Evolutionary conservation across 495 filamentous ascomycete species (phyloP).

Genomic region (Podospora bellae-mahoneyi): DNA sequence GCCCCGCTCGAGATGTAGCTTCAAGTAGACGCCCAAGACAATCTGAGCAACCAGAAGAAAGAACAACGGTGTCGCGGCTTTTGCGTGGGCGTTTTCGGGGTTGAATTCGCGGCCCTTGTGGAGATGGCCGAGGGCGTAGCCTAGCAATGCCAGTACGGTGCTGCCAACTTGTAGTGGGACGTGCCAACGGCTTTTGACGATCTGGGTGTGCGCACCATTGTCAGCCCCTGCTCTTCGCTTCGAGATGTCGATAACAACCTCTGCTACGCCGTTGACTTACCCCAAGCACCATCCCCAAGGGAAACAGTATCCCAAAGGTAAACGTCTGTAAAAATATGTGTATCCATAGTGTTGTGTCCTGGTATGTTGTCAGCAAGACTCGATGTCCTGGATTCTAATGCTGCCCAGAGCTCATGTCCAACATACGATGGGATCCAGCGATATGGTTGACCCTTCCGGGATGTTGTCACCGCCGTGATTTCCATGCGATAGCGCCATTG

Average conservation of each 20-base stretch:
- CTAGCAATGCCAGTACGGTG: constrained; percentile 70
- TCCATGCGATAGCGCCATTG: constrained; percentile 57
- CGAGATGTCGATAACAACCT: neutral
- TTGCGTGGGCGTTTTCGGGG: constrained; percentile 71
- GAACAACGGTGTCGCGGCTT: constrained; percentile 76
- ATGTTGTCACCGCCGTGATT: constrained; percentile 70
- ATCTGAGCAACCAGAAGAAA: constrained; percentile 73
- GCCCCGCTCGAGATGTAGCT: constrained; percentile 80
- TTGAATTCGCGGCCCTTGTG: constrained; percentile 88
- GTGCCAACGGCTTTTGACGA: constrained; percentile 87
- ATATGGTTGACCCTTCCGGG: constrained; percentile 69
- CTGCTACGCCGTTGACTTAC: constrained; percentile 48
- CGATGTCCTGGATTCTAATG: constrained; percentile 12
- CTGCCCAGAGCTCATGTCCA: neutral
- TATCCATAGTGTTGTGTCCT: constrained; percentile 86
- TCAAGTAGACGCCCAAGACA: constrained; percentile 79
- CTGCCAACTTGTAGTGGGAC: constrained; percentile 81
- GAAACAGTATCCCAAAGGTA: constrained; percentile 88
- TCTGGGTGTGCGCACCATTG: constrained; percentile 47
- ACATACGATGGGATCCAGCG: constrained; percentile 82
- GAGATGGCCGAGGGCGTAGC: constrained; percentile 85
- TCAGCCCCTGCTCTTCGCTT: constrained; percentile 11
- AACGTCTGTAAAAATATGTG: constrained; percentile 89
- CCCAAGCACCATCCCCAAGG: constrained; percentile 91
- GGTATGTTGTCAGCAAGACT: constrained; percentile 17